phyloP scores from a whole-genome alignment of 192 early-diverging fungal genomes.

The Rhizophagus clarus region DNA sequence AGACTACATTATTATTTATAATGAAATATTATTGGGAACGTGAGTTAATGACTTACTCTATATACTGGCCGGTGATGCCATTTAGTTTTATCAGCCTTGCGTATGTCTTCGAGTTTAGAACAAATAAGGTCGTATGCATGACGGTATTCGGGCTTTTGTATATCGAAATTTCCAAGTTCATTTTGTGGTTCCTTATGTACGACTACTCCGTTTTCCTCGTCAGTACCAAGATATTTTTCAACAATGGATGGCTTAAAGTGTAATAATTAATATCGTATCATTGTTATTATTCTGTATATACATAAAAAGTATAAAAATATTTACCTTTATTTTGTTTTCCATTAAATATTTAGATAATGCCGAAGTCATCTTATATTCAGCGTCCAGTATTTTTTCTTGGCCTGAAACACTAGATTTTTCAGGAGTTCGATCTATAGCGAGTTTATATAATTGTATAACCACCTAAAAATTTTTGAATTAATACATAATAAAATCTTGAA shows the following conservation, averaged over 20 bases:
- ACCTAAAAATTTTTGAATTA: constrained; percentile 30
- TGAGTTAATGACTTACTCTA: constrained; percentile 47
- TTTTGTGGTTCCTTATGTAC: constrained; percentile 18
- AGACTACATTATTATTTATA: background rate
- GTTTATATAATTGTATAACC: constrained; percentile 43
- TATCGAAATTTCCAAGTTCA: background rate
- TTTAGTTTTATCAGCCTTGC: constrained; percentile 62
- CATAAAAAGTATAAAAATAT: background rate
- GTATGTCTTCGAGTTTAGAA: constrained; percentile 43
- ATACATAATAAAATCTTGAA: background rate
- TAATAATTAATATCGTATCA: background rate
- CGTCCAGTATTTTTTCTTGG: constrained; percentile 65
- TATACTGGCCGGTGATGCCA: constrained; percentile 74
- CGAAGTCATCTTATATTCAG: constrained; percentile 59
- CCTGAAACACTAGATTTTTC: constrained; percentile 42
- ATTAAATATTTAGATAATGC: constrained; percentile 57
- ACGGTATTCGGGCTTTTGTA: constrained; percentile 32
- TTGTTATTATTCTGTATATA: background rate
- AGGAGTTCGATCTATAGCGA: constrained; percentile 39
- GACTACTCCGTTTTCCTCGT: constrained; percentile 3
- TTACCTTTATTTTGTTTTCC: constrained; percentile 51
- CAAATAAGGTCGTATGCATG: constrained; percentile 52
- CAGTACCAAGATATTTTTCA: constrained; percentile 25
- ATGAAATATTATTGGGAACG: background rate
- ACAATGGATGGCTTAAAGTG: constrained; percentile 25